A percentile compares a stretch with the other conserved stretches of the same genome.
Conservation (phyloP, 2,329 filamentous ascomycete species). For the Beauveria brongniartii region DNA sequence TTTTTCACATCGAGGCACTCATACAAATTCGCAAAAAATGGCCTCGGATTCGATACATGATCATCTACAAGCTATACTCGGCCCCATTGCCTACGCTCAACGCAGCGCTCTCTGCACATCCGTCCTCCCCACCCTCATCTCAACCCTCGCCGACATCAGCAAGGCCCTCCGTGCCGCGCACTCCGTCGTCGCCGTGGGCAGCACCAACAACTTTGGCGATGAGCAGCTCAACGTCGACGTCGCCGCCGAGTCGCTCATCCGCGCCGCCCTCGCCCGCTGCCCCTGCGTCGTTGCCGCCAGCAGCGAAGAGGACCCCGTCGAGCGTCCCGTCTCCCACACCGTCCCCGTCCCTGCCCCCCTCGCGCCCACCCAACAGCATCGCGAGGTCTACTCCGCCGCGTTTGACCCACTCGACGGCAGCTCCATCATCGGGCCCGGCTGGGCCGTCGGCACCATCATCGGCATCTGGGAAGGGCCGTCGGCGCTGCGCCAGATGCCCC, state of each 20-base stretch:
- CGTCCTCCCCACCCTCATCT: constrained; percentile 41
- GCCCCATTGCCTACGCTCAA: constrained; percentile 15
- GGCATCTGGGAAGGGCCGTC: constrained; percentile 48
- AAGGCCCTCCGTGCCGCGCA: constrained; percentile 35
- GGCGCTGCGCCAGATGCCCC: constrained; percentile 33
- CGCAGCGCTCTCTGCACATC: constrained; percentile 29
- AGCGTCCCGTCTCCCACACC: constrained; percentile 25
- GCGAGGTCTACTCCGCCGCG: constrained; percentile 47
- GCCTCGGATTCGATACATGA: neutral
- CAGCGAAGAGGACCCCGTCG: constrained; percentile 54
- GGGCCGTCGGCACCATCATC: constrained; percentile 51
- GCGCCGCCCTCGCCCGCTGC: constrained; percentile 34
- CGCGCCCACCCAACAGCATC: neutral
- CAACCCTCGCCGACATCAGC: constrained; percentile 36
- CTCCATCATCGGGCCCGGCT: constrained; percentile 51
- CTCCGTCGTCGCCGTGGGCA: constrained; percentile 38
- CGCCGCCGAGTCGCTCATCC: constrained; percentile 39
- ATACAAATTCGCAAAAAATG: neutral
- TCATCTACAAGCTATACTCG: constrained; percentile 18
- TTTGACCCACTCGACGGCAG: constrained; percentile 58
- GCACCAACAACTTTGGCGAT: constrained; percentile 50
- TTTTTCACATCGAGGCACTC: neutral
- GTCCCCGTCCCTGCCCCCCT: neutral
- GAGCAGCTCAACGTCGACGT: constrained; percentile 53
- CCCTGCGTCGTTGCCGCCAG: constrained; percentile 41